These are phyloP conservation scores for Kodamaea kakaduensis DNA, from an alignment of 805 yeast genomes.

Conservation along the genomic window DNA sequence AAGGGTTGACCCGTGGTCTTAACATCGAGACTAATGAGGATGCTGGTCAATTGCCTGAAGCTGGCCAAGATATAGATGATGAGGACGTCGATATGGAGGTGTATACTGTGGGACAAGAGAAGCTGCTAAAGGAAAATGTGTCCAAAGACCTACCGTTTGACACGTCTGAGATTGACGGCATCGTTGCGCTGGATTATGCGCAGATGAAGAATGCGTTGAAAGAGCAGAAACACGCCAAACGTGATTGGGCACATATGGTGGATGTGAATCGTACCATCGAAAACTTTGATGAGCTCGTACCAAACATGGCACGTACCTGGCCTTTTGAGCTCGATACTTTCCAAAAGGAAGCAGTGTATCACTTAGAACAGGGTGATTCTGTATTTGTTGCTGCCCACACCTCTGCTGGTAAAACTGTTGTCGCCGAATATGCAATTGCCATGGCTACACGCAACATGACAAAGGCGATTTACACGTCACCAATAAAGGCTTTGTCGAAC, in stretches of 20 bases:
- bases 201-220: slow-evolving; percentile 21
- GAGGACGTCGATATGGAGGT: slow-evolving; percentile 5
- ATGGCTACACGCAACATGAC: slow-evolving; percentile 96
- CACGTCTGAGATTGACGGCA: slow-evolving; percentile 45
- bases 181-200: slow-evolving; percentile 34
- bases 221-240: slow-evolving; percentile 32
- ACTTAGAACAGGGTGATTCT: slow-evolving; percentile 95
- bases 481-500: slow-evolving; percentile 85
- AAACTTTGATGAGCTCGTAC: slow-evolving; percentile 83
- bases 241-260: slow-evolving; percentile 93
- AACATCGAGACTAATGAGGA: slow-evolving; percentile 15
- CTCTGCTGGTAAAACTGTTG: slow-evolving; percentile 97
- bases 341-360: slow-evolving; percentile 96
- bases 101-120: slow-evolving; percentile 5
- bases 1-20: slow-evolving; percentile 76
- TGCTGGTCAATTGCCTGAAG: slow-evolving; percentile 8
- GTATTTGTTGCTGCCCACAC: slow-evolving; percentile 99
- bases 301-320: slow-evolving; percentile 90
- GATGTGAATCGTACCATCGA: slow-evolving; percentile 79
- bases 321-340: slow-evolving; percentile 93
- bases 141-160: slow-evolving; percentile 22
- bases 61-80: slow-evolving; percentile 12
- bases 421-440: slow-evolving; percentile 97
- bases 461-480: slow-evolving; percentile 93
- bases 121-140: not conserved